Percentiles rank a stretch among this genome's conserved stretches.
Evolutionary conservation across 768 basidiomycete species (phyloP).

Genomic region (Suillus weaverae): DNA sequence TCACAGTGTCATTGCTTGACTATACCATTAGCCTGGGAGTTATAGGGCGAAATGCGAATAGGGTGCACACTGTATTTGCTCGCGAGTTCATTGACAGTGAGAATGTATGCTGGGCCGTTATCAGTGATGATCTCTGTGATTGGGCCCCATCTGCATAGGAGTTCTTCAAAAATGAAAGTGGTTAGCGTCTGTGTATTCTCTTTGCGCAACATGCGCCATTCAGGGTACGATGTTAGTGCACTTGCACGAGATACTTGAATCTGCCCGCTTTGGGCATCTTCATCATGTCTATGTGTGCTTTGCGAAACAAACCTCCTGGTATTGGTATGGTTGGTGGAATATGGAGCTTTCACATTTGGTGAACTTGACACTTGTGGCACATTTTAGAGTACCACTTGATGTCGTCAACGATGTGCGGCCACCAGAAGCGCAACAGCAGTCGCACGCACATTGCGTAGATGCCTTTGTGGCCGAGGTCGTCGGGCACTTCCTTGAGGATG

Average conservation of each 20-base stretch:
- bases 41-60: too few relatives aligned
- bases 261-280: conserved; percentile 3
- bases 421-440: too few relatives aligned
- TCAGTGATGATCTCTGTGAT: conserved; percentile 10
- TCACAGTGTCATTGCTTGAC: too few relatives aligned
- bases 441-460: too few relatives aligned
- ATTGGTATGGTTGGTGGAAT: too few relatives aligned
- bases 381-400: too few relatives aligned
- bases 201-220: conserved; percentile 33
- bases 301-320: not conserved
- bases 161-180: conserved; percentile 20
- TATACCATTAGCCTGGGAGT: too few relatives aligned
- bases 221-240: conserved; percentile 12
- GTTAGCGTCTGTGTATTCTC: conserved; percentile 7
- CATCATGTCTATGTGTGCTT: not conserved
- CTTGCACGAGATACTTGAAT: conserved; percentile 21
- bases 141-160: conserved; percentile 14
- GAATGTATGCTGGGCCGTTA: not conserved
- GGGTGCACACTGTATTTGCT: not conserved
- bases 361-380: too few relatives aligned
- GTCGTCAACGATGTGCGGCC: too few relatives aligned
- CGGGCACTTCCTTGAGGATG: too few relatives aligned
- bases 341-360: too few relatives aligned
- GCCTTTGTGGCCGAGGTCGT: too few relatives aligned
- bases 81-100: not conserved